Evolutionary conservation across 1,284 basidiomycete species (phyloP), one percentile per base, ranked within the genome.

Genomic region (Serendipita sp.): DNA sequence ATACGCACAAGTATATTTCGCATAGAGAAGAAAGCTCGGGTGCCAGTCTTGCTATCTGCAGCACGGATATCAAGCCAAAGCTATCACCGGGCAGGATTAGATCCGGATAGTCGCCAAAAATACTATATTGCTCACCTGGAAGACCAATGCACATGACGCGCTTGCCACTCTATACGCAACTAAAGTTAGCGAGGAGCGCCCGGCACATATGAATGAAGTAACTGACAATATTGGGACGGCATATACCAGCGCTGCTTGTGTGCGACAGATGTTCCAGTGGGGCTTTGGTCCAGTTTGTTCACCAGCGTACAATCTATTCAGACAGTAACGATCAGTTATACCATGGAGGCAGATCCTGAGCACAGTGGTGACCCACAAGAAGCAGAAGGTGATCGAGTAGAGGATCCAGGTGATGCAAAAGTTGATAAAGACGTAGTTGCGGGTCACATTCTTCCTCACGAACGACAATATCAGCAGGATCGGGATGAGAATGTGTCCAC

Each of bases 361-460:
- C 17, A 62, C 41, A 50, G 30, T 29, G 41, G 6, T 6, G 58
- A 64, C 60, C 61, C 29, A 67, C 65, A 67, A 38, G 12, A 64
- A 30, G 42, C 62, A 61, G 13, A 65, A 64, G 4, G 71, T 75
- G 73, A 77, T 65, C 47, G 75, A 76, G 53, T 72, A 70, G n/a
- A 79, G 72, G 17, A 78, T 73, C 67, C 77, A 78, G 26, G 73
- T 72, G 6, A 77, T 67, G 62, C 73, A 74, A 34, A 79, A 68
- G 63, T 78, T 79, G 26, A 77, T 67, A 63, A 79, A 78, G 4
- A 77, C 78, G n/a, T 74, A 70, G 70, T 79, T 76, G n/a, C 78
- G 72, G 60, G 74, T 69, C 29, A 79, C 72, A 63, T 70, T 71
- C 67, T 72, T 17, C 76, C 35, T 75, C 74, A 60, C 74, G 68